A percentile compares a stretch with the other conserved stretches of the same genome.
These are phyloP conservation scores for Termitomyces sp. DNA, from an alignment of 768 basidiomycete genomes.

Conservation along the genomic window DNA sequence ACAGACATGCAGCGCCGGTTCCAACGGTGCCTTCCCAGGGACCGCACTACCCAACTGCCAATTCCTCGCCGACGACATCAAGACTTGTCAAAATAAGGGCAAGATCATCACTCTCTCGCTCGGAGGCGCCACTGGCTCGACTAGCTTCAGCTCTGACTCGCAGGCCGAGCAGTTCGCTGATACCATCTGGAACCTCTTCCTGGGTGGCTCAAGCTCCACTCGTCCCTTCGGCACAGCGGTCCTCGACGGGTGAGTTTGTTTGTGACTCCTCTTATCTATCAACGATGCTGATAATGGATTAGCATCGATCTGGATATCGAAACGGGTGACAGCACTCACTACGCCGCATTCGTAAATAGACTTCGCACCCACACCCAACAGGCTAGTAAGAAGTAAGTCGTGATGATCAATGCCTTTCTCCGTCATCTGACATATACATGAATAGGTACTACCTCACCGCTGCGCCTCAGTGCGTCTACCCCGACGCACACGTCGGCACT, in stretches of 20 bases:
- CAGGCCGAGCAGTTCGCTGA: constrained; percentile 49
- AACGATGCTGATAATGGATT: neutral
- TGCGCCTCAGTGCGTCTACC: constrained; percentile 55
- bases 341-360: constrained; percentile 39
- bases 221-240: constrained; percentile 62
- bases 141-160: constrained; percentile 42
- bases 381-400: constrained; percentile 41
- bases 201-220: constrained; percentile 51
- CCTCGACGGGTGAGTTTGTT: constrained; percentile 46
- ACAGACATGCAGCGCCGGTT: constrained; percentile 43
- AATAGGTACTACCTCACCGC: constrained; percentile 50
- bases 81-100: constrained; percentile 52
- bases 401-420: too few species aligned
- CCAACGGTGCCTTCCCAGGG: constrained; percentile 43
- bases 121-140: constrained; percentile 49
- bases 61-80: constrained; percentile 49
- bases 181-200: constrained; percentile 63
- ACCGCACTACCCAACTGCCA: constrained; percentile 54
- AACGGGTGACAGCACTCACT: constrained; percentile 42
- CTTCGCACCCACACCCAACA: constrained; percentile 37
- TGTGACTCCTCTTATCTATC: neutral
- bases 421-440: neutral
- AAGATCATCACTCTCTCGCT: constrained; percentile 44
- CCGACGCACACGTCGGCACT: constrained; percentile 49
- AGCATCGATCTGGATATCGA: constrained; percentile 64